These are phyloP conservation scores for Candida alai DNA, from an alignment of 805 yeast species.

Conservation along the genomic window DNA sequence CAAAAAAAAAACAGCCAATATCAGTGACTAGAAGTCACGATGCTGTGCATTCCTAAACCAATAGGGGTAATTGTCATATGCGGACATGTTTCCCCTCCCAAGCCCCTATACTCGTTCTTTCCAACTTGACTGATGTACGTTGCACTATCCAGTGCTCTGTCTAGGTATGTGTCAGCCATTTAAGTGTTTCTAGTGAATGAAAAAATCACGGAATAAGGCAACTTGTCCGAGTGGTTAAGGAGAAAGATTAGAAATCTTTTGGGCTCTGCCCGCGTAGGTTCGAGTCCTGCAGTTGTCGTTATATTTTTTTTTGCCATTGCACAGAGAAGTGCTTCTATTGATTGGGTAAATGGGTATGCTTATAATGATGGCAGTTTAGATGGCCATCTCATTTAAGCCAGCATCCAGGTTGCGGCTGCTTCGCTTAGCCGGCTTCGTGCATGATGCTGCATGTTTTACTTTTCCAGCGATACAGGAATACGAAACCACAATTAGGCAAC, in stretches of 20 bases:
- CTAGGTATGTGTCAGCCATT: no score
- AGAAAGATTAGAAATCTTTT: conserved; percentile 46
- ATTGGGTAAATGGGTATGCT: not conserved
- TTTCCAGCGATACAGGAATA: not conserved
- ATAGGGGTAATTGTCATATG: no score
- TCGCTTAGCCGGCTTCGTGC: conserved; percentile 1
- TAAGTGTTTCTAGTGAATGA: no score
- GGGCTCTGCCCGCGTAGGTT: conserved; percentile 64
- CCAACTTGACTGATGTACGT: no score
- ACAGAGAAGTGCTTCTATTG: not conserved
- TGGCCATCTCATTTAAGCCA: not conserved
- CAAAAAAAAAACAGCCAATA: no score
- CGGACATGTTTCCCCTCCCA: no score
- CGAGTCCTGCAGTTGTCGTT: conserved; percentile 58
- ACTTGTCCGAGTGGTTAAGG: conserved; percentile 41
- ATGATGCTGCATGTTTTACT: not conserved
- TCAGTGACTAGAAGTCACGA: no score
- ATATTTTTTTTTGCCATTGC: conserved; percentile 13
- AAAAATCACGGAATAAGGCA: no score
- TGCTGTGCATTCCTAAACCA: no score
- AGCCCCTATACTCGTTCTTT: no score
- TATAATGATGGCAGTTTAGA: not conserved
- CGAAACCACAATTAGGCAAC: not conserved
- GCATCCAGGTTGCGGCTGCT: not conserved
- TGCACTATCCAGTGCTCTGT: no score